These are phyloP conservation scores for Seiridium cupressi DNA, from an alignment of 2,329 filamentous ascomycete genomes.

Conservation along the genomic window DNA sequence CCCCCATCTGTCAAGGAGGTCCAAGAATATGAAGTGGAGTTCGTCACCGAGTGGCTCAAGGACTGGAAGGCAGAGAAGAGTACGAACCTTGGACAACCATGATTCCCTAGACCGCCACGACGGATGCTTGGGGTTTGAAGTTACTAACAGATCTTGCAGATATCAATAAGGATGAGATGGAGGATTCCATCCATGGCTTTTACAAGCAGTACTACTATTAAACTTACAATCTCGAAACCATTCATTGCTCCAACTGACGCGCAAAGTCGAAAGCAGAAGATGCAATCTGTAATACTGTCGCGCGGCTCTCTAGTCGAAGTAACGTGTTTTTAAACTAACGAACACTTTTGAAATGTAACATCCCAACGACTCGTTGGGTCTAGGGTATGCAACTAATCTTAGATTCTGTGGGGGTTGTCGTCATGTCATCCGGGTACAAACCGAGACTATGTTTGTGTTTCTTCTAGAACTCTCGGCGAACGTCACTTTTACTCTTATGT, in stretches of 20 bases:
- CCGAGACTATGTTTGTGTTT: too few species aligned
- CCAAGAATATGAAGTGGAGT: constrained; percentile 56
- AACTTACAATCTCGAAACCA: not conserved
- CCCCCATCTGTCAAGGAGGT: constrained; percentile 56
- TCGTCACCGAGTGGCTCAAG: constrained; percentile 66
- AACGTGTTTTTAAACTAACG: too few species aligned
- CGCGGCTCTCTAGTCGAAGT: too few species aligned
- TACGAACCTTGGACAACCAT: not conserved
- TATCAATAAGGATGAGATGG: not conserved
- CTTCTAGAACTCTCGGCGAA: too few species aligned
- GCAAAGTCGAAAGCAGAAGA: too few species aligned
- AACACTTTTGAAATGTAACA: too few species aligned
- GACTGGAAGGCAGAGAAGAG: constrained; percentile 45
- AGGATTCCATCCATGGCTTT: not conserved
- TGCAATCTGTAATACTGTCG: too few species aligned
- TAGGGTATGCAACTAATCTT: too few species aligned
- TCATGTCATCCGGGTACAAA: too few species aligned
- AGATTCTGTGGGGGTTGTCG: too few species aligned
- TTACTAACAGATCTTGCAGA: not conserved
- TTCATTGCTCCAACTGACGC: not conserved
- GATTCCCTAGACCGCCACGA: not conserved
- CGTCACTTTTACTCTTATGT: too few species aligned
- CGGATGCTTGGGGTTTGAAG: not conserved
- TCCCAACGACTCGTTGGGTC: too few species aligned
- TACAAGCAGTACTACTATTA: constrained; percentile 3